phyloP scores from a whole-genome alignment of 2,329 filamentous ascomycete genomes.

The Lecanicillium sp. region DNA sequence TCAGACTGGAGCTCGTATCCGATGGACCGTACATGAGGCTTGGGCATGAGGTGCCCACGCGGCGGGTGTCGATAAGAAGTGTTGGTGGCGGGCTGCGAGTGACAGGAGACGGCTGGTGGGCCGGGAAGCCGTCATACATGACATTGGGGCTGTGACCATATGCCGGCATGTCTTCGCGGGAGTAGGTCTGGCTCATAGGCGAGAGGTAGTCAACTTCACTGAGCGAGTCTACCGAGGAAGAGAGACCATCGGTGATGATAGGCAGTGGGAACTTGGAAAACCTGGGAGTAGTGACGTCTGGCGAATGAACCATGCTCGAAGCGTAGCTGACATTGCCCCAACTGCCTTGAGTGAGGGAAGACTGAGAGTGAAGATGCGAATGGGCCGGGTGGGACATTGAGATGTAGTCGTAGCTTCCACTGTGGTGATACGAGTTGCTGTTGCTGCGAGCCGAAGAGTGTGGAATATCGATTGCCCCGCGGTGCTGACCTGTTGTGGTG shows the following conservation, averaged over 20 bases:
- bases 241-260: slow-evolving; percentile 42
- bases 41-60: slow-evolving; percentile 53
- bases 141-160: slow-evolving; percentile 48
- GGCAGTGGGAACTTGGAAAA: slow-evolving; percentile 38
- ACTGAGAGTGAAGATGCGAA: slow-evolving; percentile 14
- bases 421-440: slow-evolving; percentile 33
- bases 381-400: slow-evolving; percentile 39
- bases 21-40: slow-evolving; percentile 53
- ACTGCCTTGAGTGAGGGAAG: slow-evolving; percentile 30
- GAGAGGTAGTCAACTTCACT: slow-evolving; percentile 58
- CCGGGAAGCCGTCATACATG: slow-evolving; percentile 49
- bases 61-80: slow-evolving; percentile 48
- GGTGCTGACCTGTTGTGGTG: slow-evolving; percentile 14
- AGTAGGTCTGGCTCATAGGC: slow-evolving; percentile 49
- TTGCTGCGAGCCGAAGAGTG: slow-evolving; percentile 15
- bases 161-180: slow-evolving; percentile 45
- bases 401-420: slow-evolving; percentile 38
- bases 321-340: slow-evolving; percentile 44
- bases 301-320: slow-evolving; percentile 26
- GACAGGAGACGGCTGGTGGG: slow-evolving; percentile 44
- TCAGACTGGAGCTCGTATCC: slow-evolving; percentile 52
- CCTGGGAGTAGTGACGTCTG: slow-evolving; percentile 24
- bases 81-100: slow-evolving; percentile 48
- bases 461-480: slow-evolving; percentile 28
- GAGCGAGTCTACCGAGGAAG: slow-evolving; percentile 50